Percentiles rank a stretch among this genome's conserved stretches.
These are phyloP conservation scores for Gypsophila paniculata DNA, from an alignment of 179 eudicot species.

Conservation along the genomic window DNA sequence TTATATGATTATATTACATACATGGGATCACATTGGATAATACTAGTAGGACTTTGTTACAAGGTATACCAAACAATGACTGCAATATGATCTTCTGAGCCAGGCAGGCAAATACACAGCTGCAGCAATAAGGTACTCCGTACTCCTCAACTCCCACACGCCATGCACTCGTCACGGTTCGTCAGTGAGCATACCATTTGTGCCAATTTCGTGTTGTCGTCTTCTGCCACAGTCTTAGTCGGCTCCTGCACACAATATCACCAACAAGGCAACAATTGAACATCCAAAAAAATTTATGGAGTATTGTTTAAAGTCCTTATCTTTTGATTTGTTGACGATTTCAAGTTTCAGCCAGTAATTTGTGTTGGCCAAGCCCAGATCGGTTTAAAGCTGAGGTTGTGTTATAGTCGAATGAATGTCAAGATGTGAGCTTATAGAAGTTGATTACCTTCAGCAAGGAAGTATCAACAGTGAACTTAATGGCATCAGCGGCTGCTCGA, in stretches of 20 bases:
- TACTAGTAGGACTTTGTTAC: slow-evolving; percentile 2
- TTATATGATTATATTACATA: slow-evolving; percentile 1
- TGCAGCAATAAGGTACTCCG: too few relatives aligned
- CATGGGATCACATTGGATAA: background rate
- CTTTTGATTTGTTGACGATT: too few relatives aligned
- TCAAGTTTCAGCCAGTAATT: too few relatives aligned
- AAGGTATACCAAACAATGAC: background rate
- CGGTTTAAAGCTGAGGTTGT: too few relatives aligned
- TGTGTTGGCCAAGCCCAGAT: too few relatives aligned
- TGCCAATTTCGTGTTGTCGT: slow-evolving; percentile 51
- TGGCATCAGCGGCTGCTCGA: slow-evolving; percentile 92
- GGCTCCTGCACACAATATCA: slow-evolving; percentile 43
- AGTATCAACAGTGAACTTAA: slow-evolving; percentile 84
- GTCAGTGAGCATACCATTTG: slow-evolving; percentile 74
- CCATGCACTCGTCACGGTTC: slow-evolving; percentile 73
- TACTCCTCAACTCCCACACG: slow-evolving; percentile 69
- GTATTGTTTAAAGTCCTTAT: too few relatives aligned
- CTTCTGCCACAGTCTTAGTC: slow-evolving; percentile 33
- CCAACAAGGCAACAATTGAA: background rate
- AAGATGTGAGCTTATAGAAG: background rate
- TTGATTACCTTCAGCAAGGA: slow-evolving; percentile 50
- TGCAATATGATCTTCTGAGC: background rate
- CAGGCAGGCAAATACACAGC: background rate
- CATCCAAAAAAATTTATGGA: background rate
- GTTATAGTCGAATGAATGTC: background rate